Conservation (phyloP, 192 early-diverging fungal species). For the Linnemannia hyalina region DNA sequence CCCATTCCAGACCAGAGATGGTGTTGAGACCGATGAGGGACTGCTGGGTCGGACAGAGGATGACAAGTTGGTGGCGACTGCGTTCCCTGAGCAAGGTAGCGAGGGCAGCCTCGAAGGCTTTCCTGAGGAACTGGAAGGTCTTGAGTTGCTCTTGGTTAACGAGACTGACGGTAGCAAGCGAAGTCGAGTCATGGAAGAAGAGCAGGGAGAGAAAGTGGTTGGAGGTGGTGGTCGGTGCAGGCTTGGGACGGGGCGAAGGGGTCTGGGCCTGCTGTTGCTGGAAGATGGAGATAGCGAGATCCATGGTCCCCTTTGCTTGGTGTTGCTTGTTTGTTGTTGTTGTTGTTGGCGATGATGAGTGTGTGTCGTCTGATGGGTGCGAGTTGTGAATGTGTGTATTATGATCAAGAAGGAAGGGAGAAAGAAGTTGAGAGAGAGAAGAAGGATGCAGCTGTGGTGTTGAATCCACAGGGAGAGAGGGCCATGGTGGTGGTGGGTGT, state of each 20-base stretch:
- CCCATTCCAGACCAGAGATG: constrained; percentile 40
- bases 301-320: constrained; percentile 12
- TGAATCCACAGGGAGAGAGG: too few relatives aligned
- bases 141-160: constrained; percentile 38
- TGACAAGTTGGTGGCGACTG: constrained; percentile 33
- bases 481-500: too few relatives aligned
- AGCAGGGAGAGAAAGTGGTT: constrained; percentile 49
- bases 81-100: constrained; percentile 29
- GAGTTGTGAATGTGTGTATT: too few relatives aligned
- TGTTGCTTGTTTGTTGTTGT: too few relatives aligned
- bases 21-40: constrained; percentile 37
- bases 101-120: constrained; percentile 26
- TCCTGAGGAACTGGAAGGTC: constrained; percentile 32
- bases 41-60: constrained; percentile 42
- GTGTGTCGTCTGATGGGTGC: too few relatives aligned
- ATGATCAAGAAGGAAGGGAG: not conserved
- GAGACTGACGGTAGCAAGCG: constrained; percentile 24
- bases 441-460: not conserved
- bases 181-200: constrained; percentile 50
- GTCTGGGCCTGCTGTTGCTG: constrained; percentile 12
- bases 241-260: not conserved
- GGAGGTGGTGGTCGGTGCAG: constrained; percentile 31
- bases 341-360: too few relatives aligned
- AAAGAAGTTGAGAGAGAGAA: not conserved
- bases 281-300: constrained; percentile 38